Evolutionary conservation across 345 rosid genomes (phyloP).

Genomic region (Salix purpurea): DNA sequence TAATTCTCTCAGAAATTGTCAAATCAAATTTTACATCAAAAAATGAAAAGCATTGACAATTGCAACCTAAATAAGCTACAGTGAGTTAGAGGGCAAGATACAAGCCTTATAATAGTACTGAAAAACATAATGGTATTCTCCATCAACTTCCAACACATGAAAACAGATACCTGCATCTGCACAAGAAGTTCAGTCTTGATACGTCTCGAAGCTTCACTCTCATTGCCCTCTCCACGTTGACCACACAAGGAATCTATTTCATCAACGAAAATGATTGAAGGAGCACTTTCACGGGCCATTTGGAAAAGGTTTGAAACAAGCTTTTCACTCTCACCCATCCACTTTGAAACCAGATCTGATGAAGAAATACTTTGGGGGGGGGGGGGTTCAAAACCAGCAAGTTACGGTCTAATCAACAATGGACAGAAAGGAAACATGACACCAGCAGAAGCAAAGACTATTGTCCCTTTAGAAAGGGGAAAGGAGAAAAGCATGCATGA

Average conservation of each 20-base stretch:
- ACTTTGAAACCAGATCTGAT: conserved; percentile 90
- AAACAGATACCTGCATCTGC: conserved; percentile 80
- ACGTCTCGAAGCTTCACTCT: conserved; percentile 95
- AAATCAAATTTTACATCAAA: not conserved
- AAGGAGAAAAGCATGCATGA: not conserved
- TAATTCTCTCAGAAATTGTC: not conserved
- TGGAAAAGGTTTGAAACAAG: conserved; percentile 84
- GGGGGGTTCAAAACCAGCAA: conserved; percentile 1
- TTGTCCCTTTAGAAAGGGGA: not conserved
- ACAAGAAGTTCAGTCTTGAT: conserved; percentile 97
- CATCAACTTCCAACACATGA: not conserved
- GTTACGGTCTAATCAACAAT: not conserved
- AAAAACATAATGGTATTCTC: not conserved
- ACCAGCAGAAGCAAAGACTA: not conserved
- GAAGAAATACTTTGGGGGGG: conserved; percentile 60
- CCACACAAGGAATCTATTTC: conserved; percentile 96
- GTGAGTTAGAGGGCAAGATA: not conserved
- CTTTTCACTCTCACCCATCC: conserved; percentile 99
- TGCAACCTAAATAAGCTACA: not conserved
- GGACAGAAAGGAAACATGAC: not conserved
- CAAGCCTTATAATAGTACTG: not conserved
- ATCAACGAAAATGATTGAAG: conserved; percentile 84
- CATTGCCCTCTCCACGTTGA: conserved; percentile 91
- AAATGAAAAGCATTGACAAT: not conserved
- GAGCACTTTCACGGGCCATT: conserved; percentile 97